Evolutionary conservation across 202 grass and related monocot genomes (phyloP), one percentile per base, ranked within the genome.

Genomic region (Panicum virgatum): DNA sequence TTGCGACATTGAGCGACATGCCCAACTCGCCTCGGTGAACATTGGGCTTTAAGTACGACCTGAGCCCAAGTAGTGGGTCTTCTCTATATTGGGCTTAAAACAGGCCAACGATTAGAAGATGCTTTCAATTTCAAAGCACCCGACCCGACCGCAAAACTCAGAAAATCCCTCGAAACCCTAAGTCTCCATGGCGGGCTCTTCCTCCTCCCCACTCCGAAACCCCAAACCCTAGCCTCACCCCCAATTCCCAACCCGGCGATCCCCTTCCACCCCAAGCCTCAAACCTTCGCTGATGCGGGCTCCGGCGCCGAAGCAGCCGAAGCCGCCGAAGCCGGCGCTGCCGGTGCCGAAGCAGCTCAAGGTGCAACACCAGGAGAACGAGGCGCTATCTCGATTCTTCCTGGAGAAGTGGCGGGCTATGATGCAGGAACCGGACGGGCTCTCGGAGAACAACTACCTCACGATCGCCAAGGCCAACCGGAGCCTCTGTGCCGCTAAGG

Each of bases 291-390:
- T n/a, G 66, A 72, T 72, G 59, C 53, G 32, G 56, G 46, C 82
- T 56, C 56, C 53, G 71, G 6, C 36, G 5, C 20, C 51, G 51
- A 76, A 60, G 73, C 22, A 42, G 48, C 2, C 30, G 30, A 30
- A 79, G 62, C 26, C 16, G n/a, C 9, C 32, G 7, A 54, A 79
- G 62, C 26, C 16, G 16, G 12, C 29, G 44, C 12, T 2, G 46
- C 47, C 62, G 32, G 54, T 46, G 56, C 66, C 82, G 72, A 89
- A 81, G 82, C 79, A 82, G 19, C 72, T 75, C 29, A 56, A 56
- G 34, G 90, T 94, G 76, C 66, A 66, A 1, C 80, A 83, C 80
- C 69, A 63, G 76, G 95, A 92, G 30, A 98, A 98, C 79, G 88
- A 93, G 82, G 79, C 73, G 54, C 23, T 92, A 20, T 86, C 86